Evolutionary conservation across 148 eudicot species (phyloP), one percentile per base, ranked within the genome.

Genomic region (Mesembryanthemum crystallinum): DNA sequence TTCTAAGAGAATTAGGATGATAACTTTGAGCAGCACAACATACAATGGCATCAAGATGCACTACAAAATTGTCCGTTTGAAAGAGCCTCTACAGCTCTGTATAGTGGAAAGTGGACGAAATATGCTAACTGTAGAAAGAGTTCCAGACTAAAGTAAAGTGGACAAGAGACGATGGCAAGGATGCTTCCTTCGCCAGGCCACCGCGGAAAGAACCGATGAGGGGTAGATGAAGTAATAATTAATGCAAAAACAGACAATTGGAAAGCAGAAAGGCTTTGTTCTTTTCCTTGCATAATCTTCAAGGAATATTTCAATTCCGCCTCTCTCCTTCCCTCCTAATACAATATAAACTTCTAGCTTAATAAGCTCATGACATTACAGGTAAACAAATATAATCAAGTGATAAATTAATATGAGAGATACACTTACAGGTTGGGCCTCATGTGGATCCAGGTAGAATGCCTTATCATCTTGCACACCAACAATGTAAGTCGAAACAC

Each of bases 391-490:
- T 2, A 20, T 54, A 64, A 45, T 28, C 18, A 30, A 33, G 69
- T 25, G 49, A 25, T 49, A 59, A 24, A 33, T 51, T 39, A 72
- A 5, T 17, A 58, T 71, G 29, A 8, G 63, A 37, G 23, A 43
- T 30, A 47, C 57, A 79, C 79, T 68, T 87, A 95, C 99, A 82
- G 73, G 91, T 73, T 95, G 97, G 84, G 82, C 89, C 74, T 91
- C 99, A 82, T 95, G 99, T 54, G 99, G 99, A 84, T 95, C 99
- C 65, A 95, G 88, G 79, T 92, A 95, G 78, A 91, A 92, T 6
- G 90, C 99, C 49, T 82, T 89, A 25, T 89, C 98, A 79, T 92
- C 99, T 86, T 95, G 99, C 75, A 92, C 84, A 8, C 97, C 99
- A 76, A 91, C 76, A 69, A 95, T 87, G 83, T 95, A 95, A 64